These are phyloP conservation scores for Sclerotinia borealis DNA, from an alignment of 2,329 filamentous ascomycete genomes.

Conservation along the genomic window DNA sequence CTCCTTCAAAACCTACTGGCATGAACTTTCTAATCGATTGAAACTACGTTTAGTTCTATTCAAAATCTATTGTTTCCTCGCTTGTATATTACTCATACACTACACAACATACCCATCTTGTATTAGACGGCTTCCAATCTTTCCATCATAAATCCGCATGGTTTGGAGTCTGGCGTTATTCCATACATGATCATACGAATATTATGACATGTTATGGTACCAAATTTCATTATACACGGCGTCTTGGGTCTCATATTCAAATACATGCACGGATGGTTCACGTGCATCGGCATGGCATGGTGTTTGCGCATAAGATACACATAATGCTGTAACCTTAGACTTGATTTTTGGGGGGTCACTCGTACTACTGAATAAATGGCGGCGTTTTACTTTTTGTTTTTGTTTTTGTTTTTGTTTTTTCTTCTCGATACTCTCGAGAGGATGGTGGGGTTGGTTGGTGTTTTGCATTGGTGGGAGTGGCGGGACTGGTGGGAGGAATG, in stretches of 20 bases:
- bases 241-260: slow-evolving; percentile 1
- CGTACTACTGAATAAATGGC: not conserved
- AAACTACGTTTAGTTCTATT: not conserved
- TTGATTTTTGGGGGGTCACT: not conserved
- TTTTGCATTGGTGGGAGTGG: not conserved
- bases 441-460: not conserved
- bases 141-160: not conserved
- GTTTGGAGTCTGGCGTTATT: slow-evolving; percentile 10
- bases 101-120: not conserved
- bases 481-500: not conserved
- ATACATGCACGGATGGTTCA: not conserved
- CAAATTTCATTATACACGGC: slow-evolving; percentile 1
- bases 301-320: not conserved
- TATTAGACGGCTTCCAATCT: not conserved
- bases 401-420: not conserved
- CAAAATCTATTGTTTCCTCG: not conserved
- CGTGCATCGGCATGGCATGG: not conserved
- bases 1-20: not conserved
- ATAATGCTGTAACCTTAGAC: not conserved
- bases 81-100: not conserved
- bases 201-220: slow-evolving; percentile 2
- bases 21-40: not conserved
- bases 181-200: slow-evolving; percentile 4
- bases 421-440: not conserved
- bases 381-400: not conserved